phyloP scores from a whole-genome alignment of 768 basidiomycete genomes.

The Lactarius indigo region DNA sequence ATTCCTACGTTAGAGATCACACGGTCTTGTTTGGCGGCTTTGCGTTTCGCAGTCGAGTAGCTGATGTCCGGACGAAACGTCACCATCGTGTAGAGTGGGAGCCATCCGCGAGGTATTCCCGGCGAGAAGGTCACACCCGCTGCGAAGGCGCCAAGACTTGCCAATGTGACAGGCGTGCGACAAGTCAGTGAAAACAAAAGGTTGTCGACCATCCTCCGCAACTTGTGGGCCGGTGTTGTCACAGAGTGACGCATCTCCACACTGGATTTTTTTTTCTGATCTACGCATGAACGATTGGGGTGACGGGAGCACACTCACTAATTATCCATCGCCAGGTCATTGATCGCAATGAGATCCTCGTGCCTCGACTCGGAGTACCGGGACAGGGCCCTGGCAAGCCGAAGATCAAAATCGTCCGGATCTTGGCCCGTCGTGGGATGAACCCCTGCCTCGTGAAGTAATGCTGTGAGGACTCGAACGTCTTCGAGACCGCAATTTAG shows the following conservation, averaged over 20 bases:
- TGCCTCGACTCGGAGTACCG: slow-evolving; percentile 81
- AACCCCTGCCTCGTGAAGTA: slow-evolving; percentile 71
- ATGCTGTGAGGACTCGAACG: slow-evolving; percentile 78
- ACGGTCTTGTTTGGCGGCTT: slow-evolving; percentile 64
- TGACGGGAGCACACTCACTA: slow-evolving; percentile 62
- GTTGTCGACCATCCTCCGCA: slow-evolving; percentile 79
- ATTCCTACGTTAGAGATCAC: slow-evolving; percentile 51
- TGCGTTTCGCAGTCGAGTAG: slow-evolving; percentile 75
- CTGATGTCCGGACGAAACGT: slow-evolving; percentile 95
- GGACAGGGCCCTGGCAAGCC: slow-evolving; percentile 61
- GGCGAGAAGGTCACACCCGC: slow-evolving; percentile 33
- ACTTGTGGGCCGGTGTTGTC: slow-evolving; percentile 71
- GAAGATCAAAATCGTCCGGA: slow-evolving; percentile 45
- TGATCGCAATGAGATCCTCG: slow-evolving; percentile 87
- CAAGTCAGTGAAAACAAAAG: slow-evolving; percentile 61
- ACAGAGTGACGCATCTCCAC: slow-evolving; percentile 94
- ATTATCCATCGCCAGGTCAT: slow-evolving; percentile 91
- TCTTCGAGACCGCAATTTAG: slow-evolving; percentile 98
- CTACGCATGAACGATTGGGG: slow-evolving; percentile 17
- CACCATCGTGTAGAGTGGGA: slow-evolving; percentile 95
- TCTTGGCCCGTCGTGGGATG: slow-evolving; percentile 40
- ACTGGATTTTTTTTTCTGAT: slow-evolving; percentile 43
- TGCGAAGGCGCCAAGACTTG: slow-evolving; percentile 41
- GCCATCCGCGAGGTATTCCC: slow-evolving; percentile 69
- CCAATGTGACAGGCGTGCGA: slow-evolving; percentile 44